Evolutionary conservation across 345 rosid genomes (phyloP), one percentile per base, ranked within the genome.

Genomic region (Arabidopsis arenosa): DNA sequence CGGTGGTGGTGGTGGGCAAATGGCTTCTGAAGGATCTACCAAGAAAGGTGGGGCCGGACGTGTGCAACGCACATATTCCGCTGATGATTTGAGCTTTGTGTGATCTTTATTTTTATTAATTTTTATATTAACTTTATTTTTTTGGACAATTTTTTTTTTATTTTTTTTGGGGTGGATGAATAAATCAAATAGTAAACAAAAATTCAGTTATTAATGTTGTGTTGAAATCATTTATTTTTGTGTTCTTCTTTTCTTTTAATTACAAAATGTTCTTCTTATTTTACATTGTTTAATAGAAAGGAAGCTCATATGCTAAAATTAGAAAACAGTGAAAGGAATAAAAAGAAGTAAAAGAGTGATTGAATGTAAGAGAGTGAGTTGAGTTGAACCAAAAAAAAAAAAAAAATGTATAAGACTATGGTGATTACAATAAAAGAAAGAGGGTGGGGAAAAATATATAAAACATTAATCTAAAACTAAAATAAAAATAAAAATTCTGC

Each of bases 1-100:
- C 28, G 98, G 91, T 32, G 55, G 84, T 4, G 67, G 71, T 8
- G 60, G 66, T 49, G 39, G 51, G 11, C 33, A 52, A 4, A 4
- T 18, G 47, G 23, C 0, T 1, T 6, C 8, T 1, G 48, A 70
- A 3, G 66, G 40, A 4, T 76, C 73, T 39, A 65, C 73, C 57
- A 69, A 63, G 41, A 70, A 64, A 72, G 33, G 43, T 58, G 81
- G 73, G 3, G 2, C 15, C 2, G 53, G 66, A 13, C 74, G 39
- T 2, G 33, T 74, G 26, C 57, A 41, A 0, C 65, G 74, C 6
- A 57, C 71, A 17, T 74, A 80, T 5, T 83, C 88, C 0, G 17
- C 60, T 17, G 81, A 70, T n/a, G 58, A 54, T 51, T 36, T 81
- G 37, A 82, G 81, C 51, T 70, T 1, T 65, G 11, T 78, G 57